phyloP scores from a whole-genome alignment of 805 yeast genomes.

The Candida tibetensis region DNA sequence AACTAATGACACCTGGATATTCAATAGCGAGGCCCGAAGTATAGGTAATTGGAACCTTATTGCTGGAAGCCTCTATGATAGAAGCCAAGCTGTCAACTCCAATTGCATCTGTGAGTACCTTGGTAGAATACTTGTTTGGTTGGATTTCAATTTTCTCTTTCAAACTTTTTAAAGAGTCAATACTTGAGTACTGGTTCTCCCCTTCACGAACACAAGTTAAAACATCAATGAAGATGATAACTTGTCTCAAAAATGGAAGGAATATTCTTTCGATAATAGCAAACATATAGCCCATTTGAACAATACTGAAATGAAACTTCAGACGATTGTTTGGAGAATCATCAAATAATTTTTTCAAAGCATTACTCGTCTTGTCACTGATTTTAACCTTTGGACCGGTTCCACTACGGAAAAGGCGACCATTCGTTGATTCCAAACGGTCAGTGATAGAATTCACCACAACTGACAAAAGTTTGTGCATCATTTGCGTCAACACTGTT shows the following conservation, averaged over 20 bases:
- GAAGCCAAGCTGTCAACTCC: conserved; percentile 16
- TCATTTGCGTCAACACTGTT: conserved; percentile 31
- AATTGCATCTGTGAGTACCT: conserved; percentile 24
- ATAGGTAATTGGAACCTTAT: background rate
- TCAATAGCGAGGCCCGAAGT: conserved; percentile 23
- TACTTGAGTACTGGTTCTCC: conserved; percentile 20
- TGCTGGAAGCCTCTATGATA: background rate
- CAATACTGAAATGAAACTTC: background rate
- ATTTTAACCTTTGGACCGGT: background rate
- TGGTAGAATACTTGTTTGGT: conserved; percentile 16
- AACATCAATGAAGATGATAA: conserved; percentile 31
- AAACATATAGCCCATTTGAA: no score
- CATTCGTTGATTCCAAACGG: background rate
- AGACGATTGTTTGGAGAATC: background rate
- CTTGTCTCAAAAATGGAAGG: conserved; percentile 35
- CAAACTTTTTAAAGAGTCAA: conserved; percentile 15
- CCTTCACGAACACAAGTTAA: conserved; percentile 28
- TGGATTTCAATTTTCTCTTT: conserved; percentile 16
- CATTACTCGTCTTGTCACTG: background rate
- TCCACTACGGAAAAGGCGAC: background rate
- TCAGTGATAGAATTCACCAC: conserved; percentile 19
- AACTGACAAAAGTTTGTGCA: conserved; percentile 26
- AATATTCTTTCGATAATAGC: conserved; percentile 17
- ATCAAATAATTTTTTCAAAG: background rate
- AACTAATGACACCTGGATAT: conserved; percentile 53